A percentile compares a stretch with the other conserved stretches of the same genome.
Evolutionary conservation across 495 filamentous ascomycete genomes (phyloP).

Genomic region (Tuber umbilicatum): DNA sequence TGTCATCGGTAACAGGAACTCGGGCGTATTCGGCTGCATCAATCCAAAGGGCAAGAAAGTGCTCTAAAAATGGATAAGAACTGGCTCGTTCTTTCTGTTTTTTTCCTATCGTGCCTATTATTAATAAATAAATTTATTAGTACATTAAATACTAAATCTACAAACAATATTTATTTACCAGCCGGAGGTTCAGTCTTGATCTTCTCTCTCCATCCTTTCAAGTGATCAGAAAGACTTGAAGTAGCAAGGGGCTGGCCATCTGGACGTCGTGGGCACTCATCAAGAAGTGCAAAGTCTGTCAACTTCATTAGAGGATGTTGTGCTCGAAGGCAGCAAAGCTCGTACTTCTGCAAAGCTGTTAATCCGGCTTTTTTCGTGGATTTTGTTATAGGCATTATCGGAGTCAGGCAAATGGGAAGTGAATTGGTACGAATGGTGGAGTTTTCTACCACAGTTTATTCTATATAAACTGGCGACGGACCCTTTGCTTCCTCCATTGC

Average conservation of each 20-base stretch:
- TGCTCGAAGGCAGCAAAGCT: constrained; percentile 29
- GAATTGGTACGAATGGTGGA: too few species aligned
- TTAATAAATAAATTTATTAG: constrained; percentile 18
- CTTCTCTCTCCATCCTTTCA: constrained; percentile 32
- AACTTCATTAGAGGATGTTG: constrained; percentile 30
- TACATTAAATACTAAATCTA: constrained; percentile 7
- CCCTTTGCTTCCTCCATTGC: too few species aligned
- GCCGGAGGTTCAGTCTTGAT: constrained; percentile 31
- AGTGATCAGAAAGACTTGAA: constrained; percentile 29
- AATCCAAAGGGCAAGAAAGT: constrained; percentile 28
- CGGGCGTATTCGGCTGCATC: constrained; percentile 25
- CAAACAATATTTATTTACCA: constrained; percentile 14
- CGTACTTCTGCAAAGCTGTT: constrained; percentile 30
- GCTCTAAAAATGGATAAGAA: constrained; percentile 29
- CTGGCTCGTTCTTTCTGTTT: constrained; percentile 28
- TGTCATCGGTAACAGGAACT: constrained; percentile 29
- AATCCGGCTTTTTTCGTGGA: constrained; percentile 6
- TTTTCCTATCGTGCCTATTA: constrained; percentile 22
- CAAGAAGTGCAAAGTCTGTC: constrained; percentile 25
- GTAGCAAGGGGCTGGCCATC: constrained; percentile 29
- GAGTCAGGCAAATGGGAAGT: too few species aligned
- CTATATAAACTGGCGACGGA: too few species aligned
- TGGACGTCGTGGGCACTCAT: constrained; percentile 22
- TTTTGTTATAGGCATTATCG: too few species aligned
- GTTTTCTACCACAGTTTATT: too few species aligned